phyloP scores from a whole-genome alignment of 768 basidiomycete genomes.

The Tylopilus vinaceipallidus region DNA sequence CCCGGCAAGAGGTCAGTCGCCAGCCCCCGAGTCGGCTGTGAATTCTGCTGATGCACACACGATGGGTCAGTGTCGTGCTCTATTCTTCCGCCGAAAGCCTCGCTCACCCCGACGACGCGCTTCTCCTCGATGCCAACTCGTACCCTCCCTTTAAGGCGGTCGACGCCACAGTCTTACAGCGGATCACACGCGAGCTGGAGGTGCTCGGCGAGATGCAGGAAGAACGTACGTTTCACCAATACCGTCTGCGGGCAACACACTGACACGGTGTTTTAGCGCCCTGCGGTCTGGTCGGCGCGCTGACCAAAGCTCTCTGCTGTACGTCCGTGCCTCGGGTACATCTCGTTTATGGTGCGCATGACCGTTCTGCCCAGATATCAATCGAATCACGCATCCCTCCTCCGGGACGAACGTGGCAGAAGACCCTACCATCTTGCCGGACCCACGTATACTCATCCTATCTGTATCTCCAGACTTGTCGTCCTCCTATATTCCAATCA shows the following conservation, averaged over 20 bases:
- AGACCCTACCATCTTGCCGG: constrained; percentile 34
- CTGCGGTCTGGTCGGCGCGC: constrained; percentile 78
- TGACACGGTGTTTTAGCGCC: constrained; percentile 41
- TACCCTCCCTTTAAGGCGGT: constrained; percentile 84
- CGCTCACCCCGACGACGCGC: constrained; percentile 33
- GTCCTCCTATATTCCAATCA: constrained; percentile 93
- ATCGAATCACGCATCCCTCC: constrained; percentile 45
- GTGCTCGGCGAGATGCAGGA: constrained; percentile 45
- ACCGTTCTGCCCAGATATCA: constrained; percentile 58
- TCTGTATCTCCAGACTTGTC: constrained; percentile 91
- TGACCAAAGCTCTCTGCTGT: constrained; percentile 95
- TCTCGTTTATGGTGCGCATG: not conserved
- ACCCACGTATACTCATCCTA: constrained; percentile 70
- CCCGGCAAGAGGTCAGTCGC: constrained; percentile 72
- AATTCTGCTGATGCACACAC: not conserved
- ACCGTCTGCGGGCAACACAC: not conserved
- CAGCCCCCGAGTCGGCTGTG: not conserved
- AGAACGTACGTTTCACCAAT: constrained; percentile 34
- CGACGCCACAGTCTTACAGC: constrained; percentile 60
- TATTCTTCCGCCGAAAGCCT: constrained; percentile 63
- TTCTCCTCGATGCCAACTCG: constrained; percentile 65
- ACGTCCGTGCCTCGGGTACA: constrained; percentile 17
- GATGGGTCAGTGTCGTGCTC: constrained; percentile 59
- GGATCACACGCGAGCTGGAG: constrained; percentile 63
- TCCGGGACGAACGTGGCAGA: constrained; percentile 30